Evolutionary conservation across 208 protist genomes (phyloP).

Genomic region (Acanthamoeba sp.): DNA sequence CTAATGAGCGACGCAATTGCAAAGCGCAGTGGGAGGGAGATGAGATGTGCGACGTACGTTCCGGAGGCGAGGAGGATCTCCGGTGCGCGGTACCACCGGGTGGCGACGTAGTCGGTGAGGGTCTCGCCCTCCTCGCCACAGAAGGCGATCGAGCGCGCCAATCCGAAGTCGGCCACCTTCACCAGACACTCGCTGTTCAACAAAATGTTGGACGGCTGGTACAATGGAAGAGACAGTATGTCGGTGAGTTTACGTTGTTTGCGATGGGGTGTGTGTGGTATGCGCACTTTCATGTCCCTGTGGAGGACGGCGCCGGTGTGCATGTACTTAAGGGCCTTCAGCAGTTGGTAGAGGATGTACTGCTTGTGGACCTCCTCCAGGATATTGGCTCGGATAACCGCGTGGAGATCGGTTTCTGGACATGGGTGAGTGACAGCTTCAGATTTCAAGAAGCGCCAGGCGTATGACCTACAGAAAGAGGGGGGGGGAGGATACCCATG

Average conservation of each 20-base stretch:
- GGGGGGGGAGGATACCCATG: conserved; percentile 90
- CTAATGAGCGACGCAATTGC: background rate
- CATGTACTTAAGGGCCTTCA: conserved; percentile 98
- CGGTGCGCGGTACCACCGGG: conserved; percentile 98
- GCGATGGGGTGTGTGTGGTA: background rate
- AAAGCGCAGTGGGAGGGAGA: conserved; percentile 70
- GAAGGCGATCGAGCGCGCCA: conserved; percentile 96
- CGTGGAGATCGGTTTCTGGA: conserved; percentile 91
- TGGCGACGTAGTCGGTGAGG: conserved; percentile 92
- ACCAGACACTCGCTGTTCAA: conserved; percentile 88
- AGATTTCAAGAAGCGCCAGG: too few relatives aligned
- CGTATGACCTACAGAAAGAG: background rate
- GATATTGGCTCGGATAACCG: conserved; percentile 97
- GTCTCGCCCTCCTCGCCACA: conserved; percentile 92
- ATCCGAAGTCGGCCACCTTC: conserved; percentile 98
- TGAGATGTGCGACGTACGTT: conserved; percentile 94
- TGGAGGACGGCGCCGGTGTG: conserved; percentile 91
- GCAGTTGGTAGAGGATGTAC: conserved; percentile 98
- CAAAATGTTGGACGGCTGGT: conserved; percentile 86
- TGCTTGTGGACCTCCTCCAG: conserved; percentile 97
- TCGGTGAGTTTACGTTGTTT: background rate
- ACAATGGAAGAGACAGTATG: background rate
- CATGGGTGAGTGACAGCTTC: too few relatives aligned
- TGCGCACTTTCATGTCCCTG: conserved; percentile 92
- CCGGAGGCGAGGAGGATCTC: conserved; percentile 98